These are phyloP conservation scores for Salix suchowensis DNA, from an alignment of 345 rosid genomes.

Conservation along the genomic window DNA sequence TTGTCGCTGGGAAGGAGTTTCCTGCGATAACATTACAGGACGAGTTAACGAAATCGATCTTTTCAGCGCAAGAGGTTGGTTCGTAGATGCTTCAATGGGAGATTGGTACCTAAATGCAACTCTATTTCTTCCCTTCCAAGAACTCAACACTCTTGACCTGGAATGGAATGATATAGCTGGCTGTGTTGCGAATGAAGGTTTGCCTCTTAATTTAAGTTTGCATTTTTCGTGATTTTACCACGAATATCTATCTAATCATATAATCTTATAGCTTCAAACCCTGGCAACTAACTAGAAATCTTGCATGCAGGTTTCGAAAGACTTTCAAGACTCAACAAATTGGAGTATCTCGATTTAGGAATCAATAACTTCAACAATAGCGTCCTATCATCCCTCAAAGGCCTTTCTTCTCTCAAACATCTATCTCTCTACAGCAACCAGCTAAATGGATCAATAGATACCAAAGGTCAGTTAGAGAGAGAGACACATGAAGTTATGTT, in stretches of 20 bases:
- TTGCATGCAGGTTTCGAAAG: too few relatives aligned
- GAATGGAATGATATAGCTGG: accelerated
- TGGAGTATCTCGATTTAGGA: neutral
- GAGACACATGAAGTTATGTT: too few relatives aligned
- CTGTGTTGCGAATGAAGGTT: neutral
- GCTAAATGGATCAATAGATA: neutral
- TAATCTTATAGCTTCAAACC: too few relatives aligned
- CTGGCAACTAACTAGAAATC: too few relatives aligned
- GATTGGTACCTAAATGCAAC: slow-evolving; percentile 6
- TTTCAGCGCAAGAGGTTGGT: accelerated
- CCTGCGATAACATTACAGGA: neutral
- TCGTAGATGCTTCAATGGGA: accelerated
- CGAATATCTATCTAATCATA: too few relatives aligned
- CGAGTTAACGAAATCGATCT: neutral
- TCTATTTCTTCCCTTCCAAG: slow-evolving; percentile 1
- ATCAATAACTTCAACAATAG: neutral
- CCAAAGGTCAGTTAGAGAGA: neutral
- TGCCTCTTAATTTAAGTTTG: neutral
- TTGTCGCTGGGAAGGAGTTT: neutral
- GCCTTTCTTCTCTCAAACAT: neutral
- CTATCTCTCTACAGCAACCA: too few relatives aligned
- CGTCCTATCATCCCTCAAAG: neutral
- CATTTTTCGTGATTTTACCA: too few relatives aligned
- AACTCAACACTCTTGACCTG: neutral
- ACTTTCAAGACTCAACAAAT: neutral